These are phyloP conservation scores for Hymenoscyphus scutula DNA, from an alignment of 2,329 filamentous ascomycete genomes.

Conservation along the genomic window DNA sequence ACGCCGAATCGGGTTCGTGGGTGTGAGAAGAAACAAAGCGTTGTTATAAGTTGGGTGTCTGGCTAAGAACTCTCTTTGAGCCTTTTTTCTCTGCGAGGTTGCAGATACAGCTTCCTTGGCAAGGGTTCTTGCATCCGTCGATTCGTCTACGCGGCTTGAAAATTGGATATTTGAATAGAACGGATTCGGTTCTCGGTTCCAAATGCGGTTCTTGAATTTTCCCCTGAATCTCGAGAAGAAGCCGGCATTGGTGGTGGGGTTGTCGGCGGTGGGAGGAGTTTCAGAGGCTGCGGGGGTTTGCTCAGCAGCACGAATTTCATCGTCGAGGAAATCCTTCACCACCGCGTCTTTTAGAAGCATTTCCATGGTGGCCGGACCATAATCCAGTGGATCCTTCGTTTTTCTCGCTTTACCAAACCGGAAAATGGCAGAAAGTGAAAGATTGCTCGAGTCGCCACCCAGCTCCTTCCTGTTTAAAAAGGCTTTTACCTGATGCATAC, in stretches of 20 bases:
- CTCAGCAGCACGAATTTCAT: constrained; percentile 52
- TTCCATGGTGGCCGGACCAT: constrained; percentile 86
- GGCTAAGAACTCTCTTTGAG: constrained; percentile 85
- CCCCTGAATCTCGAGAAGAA: constrained; percentile 60
- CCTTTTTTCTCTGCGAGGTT: constrained; percentile 76
- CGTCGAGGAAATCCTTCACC: constrained; percentile 90
- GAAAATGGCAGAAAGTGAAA: constrained; percentile 72
- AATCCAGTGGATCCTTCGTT: constrained; percentile 81
- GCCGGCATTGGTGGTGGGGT: constrained; percentile 52
- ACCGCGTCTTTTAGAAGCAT: constrained; percentile 97
- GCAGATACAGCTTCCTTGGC: constrained; percentile 86
- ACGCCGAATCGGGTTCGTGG: constrained; percentile 72
- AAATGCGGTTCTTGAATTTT: constrained; percentile 54
- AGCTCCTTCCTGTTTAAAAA: constrained; percentile 91
- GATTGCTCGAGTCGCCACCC: constrained; percentile 66
- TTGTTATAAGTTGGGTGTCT: constrained; percentile 91
- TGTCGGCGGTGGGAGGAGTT: constrained; percentile 20
- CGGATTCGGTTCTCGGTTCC: constrained; percentile 79
- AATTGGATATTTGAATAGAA: constrained; percentile 85
- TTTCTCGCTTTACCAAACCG: constrained; percentile 58
- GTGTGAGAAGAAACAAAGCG: constrained; percentile 81
- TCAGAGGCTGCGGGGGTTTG: constrained; percentile 36
- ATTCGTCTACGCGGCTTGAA: constrained; percentile 64
- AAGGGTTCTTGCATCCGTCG: constrained; percentile 81
- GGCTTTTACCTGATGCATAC: constrained; percentile 90